Conservation (phyloP, 495 filamentous ascomycete species). For the Annulohypoxylon maeteangense region DNA sequence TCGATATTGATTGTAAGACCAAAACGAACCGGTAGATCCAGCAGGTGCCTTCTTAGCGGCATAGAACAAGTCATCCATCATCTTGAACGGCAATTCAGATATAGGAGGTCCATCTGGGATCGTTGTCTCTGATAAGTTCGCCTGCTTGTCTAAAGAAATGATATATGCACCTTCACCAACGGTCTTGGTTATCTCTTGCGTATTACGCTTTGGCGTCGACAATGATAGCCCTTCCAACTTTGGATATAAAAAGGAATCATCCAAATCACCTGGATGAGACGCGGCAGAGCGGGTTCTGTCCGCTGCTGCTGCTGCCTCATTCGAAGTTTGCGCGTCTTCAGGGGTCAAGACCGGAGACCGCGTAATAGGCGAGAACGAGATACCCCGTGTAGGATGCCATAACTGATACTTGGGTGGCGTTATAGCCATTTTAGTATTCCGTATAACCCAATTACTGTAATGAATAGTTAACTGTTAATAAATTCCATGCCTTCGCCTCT, state of each 20-base stretch:
- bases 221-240: slow-evolving; percentile 10
- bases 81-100: slow-evolving; percentile 55
- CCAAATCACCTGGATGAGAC: background rate
- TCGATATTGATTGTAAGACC: slow-evolving; percentile 74
- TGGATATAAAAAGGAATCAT: slow-evolving; percentile 3
- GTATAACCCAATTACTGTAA: slow-evolving; percentile 22
- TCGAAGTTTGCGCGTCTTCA: slow-evolving; percentile 14
- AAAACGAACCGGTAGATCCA: slow-evolving; percentile 63
- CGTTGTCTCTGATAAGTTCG: background rate
- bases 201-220: slow-evolving; percentile 1
- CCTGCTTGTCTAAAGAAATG: slow-evolving; percentile 7
- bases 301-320: background rate
- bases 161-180: slow-evolving; percentile 20
- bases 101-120: slow-evolving; percentile 45
- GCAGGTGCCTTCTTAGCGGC: slow-evolving; percentile 53
- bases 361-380: slow-evolving; percentile 49
- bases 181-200: background rate
- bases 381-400: slow-evolving; percentile 55
- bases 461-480: slow-evolving; percentile 20
- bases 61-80: slow-evolving; percentile 56
- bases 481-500: background rate
- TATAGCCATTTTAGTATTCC: slow-evolving; percentile 43
- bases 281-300: background rate
- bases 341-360: slow-evolving; percentile 27
- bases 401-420: slow-evolving; percentile 43